Evolutionary conservation across 257 asterid species (phyloP).

Genomic region (Penstemon eatonii): DNA sequence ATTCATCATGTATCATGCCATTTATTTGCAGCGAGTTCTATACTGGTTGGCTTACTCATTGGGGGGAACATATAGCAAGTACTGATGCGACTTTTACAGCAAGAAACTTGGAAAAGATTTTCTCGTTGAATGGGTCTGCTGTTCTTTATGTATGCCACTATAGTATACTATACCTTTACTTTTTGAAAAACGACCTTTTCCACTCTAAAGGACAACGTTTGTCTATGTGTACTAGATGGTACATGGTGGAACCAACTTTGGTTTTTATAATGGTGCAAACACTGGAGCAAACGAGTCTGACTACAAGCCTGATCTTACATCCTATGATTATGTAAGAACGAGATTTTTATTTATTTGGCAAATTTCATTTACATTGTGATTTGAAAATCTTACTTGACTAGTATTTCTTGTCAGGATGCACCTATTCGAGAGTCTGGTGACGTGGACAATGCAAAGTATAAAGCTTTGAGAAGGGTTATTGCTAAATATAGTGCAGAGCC

Average conservation of each 20-base stretch:
- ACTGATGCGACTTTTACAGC: constrained; percentile 80
- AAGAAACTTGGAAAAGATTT: constrained; percentile 65
- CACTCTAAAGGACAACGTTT: constrained; percentile 13
- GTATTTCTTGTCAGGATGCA: constrained; percentile 69
- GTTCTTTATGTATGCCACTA: constrained; percentile 77
- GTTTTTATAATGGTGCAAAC: constrained; percentile 93
- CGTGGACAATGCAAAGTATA: constrained; percentile 72
- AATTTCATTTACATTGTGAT: constrained; percentile 25
- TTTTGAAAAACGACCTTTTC: constrained; percentile 21
- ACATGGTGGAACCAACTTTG: constrained; percentile 96
- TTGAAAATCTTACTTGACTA: constrained; percentile 18
- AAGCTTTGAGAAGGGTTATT: constrained; percentile 78
- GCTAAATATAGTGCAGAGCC: constrained; percentile 55
- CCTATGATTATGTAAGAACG: constrained; percentile 90
- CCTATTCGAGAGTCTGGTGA: constrained; percentile 97
- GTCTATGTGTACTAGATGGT: constrained; percentile 62
- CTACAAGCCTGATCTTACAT: constrained; percentile 88
- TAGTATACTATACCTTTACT: constrained; percentile 26
- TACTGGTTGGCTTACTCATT: constrained; percentile 98
- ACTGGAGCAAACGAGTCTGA: constrained; percentile 74
- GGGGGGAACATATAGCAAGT: constrained; percentile 85
- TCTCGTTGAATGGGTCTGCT: constrained; percentile 82
- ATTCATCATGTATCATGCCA: constrained; percentile 20
- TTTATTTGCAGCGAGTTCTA: constrained; percentile 74
- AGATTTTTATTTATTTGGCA: background rate